Percentiles rank a stretch among this genome's conserved stretches.
Evolutionary conservation across 768 basidiomycete genomes (phyloP).

Genomic region (Lentinula lateritia): DNA sequence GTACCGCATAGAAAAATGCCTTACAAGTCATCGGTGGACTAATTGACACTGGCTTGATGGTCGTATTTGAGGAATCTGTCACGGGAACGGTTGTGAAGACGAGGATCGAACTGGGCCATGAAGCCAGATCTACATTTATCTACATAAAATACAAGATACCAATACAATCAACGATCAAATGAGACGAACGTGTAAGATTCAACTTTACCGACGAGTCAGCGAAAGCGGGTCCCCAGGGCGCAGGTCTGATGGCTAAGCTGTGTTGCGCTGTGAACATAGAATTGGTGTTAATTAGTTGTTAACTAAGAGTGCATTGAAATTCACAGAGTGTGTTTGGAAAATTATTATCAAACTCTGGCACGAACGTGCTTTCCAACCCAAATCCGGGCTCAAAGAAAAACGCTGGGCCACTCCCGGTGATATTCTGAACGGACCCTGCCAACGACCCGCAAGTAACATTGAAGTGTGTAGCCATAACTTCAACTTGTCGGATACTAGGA

Average conservation of each 20-base stretch:
- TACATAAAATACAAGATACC: not conserved
- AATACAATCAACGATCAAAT: not conserved
- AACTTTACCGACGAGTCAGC: not conserved
- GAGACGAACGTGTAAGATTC: not conserved
- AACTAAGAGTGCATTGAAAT: not conserved
- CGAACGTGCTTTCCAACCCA: not conserved
- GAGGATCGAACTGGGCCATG: slow-evolving; percentile 1
- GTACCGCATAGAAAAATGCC: not conserved
- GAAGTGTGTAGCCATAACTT: not conserved
- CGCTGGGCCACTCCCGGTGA: not conserved
- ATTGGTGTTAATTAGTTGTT: not conserved
- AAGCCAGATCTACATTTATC: not conserved
- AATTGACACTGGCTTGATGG: not conserved
- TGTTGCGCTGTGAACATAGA: not conserved
- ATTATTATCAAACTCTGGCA: not conserved
- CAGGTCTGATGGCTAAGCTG: not conserved
- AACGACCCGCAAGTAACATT: slow-evolving; percentile 3
- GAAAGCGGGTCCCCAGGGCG: not conserved
- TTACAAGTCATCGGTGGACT: slow-evolving; percentile 4
- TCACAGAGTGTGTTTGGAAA: not conserved
- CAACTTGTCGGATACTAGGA: not conserved
- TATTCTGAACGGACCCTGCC: not conserved
- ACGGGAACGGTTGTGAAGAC: not conserved
- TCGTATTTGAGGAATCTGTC: not conserved
- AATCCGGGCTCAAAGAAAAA: not conserved